Conservation (phyloP, 2,329 filamentous ascomycete genomes). For the Sphaerulina populicola region DNA sequence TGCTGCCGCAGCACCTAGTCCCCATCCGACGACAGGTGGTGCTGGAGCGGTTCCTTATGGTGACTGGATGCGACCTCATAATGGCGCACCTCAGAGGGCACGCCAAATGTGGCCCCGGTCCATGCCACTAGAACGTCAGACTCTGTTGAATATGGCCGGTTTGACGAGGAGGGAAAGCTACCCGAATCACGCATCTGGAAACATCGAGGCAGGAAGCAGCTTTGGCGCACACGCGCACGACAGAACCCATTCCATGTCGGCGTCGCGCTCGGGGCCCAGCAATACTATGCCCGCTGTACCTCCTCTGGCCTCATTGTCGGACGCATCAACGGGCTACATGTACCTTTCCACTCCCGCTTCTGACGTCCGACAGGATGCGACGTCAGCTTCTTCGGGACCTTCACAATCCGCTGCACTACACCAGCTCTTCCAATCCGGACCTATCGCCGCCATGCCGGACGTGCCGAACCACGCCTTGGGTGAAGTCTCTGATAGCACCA, state of each 20-base stretch:
- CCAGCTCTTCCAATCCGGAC: neutral
- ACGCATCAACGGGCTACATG: neutral
- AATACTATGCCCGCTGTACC: neutral
- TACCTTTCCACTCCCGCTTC: neutral
- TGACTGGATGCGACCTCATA: conserved; percentile 1
- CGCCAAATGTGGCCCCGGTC: neutral
- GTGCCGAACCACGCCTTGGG: neutral
- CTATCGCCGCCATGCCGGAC: neutral
- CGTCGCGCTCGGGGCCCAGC: neutral
- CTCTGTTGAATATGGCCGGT: neutral
- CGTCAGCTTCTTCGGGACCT: neutral
- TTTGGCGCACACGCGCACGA: neutral
- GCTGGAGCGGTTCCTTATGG: neutral
- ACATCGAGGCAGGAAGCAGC: neutral
- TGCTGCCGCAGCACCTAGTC: neutral
- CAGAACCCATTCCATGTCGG: neutral
- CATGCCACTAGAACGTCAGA: neutral
- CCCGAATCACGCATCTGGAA: neutral
- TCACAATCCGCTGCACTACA: neutral
- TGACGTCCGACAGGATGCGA: neutral
- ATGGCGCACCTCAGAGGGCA: neutral
- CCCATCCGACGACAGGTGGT: neutral
- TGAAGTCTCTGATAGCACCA: neutral
- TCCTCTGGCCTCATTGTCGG: neutral
- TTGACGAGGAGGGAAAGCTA: neutral